phyloP scores from a whole-genome alignment of 345 rosid species.

The Triadica sebifera region DNA sequence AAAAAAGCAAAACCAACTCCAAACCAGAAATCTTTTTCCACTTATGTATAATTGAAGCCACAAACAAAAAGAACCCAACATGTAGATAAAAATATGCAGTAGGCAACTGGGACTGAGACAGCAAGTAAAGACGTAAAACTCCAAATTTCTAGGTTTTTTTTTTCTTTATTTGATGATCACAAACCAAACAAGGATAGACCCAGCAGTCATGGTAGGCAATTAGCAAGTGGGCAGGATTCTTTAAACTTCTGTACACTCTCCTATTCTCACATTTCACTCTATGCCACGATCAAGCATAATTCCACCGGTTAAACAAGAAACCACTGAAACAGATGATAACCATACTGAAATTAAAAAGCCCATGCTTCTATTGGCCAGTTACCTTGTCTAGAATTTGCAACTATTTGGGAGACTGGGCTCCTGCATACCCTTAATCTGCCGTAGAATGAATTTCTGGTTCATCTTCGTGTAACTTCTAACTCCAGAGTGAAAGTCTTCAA shows the following conservation, averaged over 20 bases:
- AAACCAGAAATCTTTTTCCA: conserved; percentile 21
- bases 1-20: conserved; percentile 22
- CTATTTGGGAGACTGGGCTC: background rate
- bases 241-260: background rate
- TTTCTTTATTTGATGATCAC: conserved; percentile 7
- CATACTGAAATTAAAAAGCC: conserved; percentile 2
- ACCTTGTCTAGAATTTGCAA: conserved; percentile 20
- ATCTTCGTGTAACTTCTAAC: background rate
- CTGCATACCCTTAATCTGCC: background rate
- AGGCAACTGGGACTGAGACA: conserved; percentile 14
- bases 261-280: conserved; percentile 10
- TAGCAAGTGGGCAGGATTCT: conserved; percentile 26
- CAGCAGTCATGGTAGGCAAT: background rate
- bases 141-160: conserved; percentile 16
- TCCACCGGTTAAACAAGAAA: background rate
- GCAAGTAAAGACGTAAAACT: conserved; percentile 16
- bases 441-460: conserved; percentile 2
- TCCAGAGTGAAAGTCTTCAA: background rate
- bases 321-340: background rate
- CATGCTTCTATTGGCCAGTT: background rate
- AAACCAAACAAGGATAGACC: conserved; percentile 21
- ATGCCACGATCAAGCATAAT: background rate
- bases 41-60: conserved; percentile 14
- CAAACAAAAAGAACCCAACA: conserved; percentile 26
- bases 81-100: conserved; percentile 14